Evolutionary conservation across 768 basidiomycete species (phyloP).

Genomic region (Artomyces pyxidatus): DNA sequence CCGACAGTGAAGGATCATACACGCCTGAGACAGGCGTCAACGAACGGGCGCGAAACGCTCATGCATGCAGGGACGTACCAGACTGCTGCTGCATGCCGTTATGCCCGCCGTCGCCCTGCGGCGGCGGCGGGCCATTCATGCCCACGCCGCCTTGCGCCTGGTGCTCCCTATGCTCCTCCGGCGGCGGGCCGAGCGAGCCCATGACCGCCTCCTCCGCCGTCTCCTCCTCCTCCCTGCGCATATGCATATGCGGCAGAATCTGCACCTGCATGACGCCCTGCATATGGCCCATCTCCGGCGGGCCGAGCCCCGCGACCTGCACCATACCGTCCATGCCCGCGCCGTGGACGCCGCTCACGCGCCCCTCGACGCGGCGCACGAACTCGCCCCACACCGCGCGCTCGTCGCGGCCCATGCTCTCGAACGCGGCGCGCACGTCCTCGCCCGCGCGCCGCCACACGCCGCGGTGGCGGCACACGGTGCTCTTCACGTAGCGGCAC

Average conservation of each 20-base stretch:
- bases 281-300: not conserved
- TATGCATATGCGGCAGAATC: conserved; percentile 2
- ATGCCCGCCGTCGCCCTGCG: conserved; percentile 7
- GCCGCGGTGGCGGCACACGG: conserved; percentile 63
- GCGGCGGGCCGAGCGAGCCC: conserved; percentile 22
- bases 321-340: not conserved
- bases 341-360: conserved; percentile 18
- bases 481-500: conserved; percentile 65
- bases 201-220: conserved; percentile 19
- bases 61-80: conserved; percentile 1
- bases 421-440: conserved; percentile 40
- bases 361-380: conserved; percentile 52
- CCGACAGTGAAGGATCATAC: conserved; percentile 13
- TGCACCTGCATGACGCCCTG: conserved; percentile 12
- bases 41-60: too few relatives aligned
- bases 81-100: conserved; percentile 11
- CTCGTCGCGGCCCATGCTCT: conserved; percentile 46
- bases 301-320: not conserved
- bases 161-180: conserved; percentile 15
- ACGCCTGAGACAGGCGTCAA: conserved; percentile 7
- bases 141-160: conserved; percentile 1
- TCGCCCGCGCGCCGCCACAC: conserved; percentile 54
- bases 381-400: conserved; percentile 64
- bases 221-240: conserved; percentile 15
- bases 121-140: conserved; percentile 5